Conservation (phyloP, 345 rosid species). For the Laguncularia racemosa region DNA sequence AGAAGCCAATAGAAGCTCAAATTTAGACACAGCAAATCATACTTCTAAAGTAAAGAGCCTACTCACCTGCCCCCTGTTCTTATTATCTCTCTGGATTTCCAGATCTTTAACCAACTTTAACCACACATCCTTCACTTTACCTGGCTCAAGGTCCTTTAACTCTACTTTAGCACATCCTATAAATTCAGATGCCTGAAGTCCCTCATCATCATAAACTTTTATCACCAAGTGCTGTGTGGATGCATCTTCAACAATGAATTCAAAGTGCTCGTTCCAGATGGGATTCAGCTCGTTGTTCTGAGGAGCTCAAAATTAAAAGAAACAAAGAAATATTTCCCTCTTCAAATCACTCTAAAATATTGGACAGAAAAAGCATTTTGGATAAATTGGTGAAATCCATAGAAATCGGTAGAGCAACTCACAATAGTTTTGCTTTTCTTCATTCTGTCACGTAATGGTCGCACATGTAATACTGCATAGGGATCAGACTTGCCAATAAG, state of each 20-base stretch:
- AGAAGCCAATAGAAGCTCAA: no score
- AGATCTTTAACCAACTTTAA: conserved; percentile 94
- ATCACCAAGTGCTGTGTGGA: conserved; percentile 91
- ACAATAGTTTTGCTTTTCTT: conserved; percentile 84
- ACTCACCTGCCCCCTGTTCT: conserved; percentile 83
- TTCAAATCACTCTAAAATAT: not conserved
- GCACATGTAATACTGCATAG: conserved; percentile 64
- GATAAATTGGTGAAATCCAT: not conserved
- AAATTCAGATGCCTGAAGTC: conserved; percentile 80
- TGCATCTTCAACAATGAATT: conserved; percentile 79
- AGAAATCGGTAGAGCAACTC: conserved; percentile 18
- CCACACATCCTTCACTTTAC: conserved; percentile 99
- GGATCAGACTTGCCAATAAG: conserved; percentile 97
- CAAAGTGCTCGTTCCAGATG: conserved; percentile 97
- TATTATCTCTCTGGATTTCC: conserved; percentile 90
- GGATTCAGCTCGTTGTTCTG: conserved; percentile 97
- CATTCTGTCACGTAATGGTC: conserved; percentile 74
- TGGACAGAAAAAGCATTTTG: no score
- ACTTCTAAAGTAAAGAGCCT: not conserved
- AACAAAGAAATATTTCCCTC: not conserved
- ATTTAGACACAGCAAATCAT: not conserved
- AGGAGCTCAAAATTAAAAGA: conserved; percentile 1
- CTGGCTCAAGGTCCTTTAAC: conserved; percentile 81
- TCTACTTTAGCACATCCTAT: conserved; percentile 82
- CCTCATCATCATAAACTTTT: conserved; percentile 86